Evolutionary conservation across 176 grass and related monocot genomes (phyloP).

Genomic region (Avena eriantha): DNA sequence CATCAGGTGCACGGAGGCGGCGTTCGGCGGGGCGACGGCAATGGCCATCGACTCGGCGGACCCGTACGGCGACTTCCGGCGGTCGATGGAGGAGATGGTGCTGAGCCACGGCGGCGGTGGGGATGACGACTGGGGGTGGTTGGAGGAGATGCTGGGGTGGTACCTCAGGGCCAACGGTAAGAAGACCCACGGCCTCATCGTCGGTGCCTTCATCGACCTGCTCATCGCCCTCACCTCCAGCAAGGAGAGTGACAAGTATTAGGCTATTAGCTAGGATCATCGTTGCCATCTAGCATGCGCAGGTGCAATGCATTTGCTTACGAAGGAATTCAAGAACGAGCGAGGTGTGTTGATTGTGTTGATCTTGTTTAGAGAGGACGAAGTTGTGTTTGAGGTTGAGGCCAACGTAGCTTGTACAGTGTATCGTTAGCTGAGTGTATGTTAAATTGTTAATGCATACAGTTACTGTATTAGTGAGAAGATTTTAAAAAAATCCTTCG

Average conservation of each 20-base stretch:
- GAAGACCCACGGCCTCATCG: constrained; percentile 73
- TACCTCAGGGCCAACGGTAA: constrained; percentile 77
- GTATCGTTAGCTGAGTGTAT: no score
- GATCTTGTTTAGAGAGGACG: no score
- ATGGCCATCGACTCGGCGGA: constrained; percentile 68
- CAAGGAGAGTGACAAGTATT: neutral
- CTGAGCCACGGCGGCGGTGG: constrained; percentile 44
- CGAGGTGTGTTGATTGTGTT: neutral
- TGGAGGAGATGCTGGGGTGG: constrained; percentile 89
- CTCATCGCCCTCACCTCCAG: constrained; percentile 51
- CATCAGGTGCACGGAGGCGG: no score
- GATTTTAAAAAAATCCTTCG: no score
- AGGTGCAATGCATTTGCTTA: no score
- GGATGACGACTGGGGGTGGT: constrained; percentile 64
- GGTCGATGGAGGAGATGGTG: constrained; percentile 93
- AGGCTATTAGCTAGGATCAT: neutral
- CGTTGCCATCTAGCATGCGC: neutral
- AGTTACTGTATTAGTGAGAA: no score
- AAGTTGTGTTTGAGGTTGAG: no score
- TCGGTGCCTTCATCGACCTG: constrained; percentile 85
- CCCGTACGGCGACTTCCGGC: constrained; percentile 74
- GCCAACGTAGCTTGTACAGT: no score
- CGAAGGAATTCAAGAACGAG: neutral
- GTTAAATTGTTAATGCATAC: no score
- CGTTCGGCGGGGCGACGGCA: constrained; percentile 59